phyloP scores from a whole-genome alignment of 83 land plant species.

The Picea abies region DNA sequence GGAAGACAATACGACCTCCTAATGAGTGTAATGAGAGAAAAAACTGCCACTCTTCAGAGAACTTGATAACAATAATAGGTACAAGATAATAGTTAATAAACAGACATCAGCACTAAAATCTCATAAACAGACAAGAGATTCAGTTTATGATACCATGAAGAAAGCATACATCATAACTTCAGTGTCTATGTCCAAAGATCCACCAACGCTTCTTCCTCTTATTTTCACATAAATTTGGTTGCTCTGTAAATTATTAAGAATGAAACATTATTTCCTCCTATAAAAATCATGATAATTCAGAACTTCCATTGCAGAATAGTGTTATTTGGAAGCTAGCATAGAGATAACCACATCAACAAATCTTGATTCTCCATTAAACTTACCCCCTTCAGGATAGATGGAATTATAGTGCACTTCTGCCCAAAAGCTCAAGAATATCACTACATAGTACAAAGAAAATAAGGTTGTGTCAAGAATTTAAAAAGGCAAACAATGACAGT shows the following conservation, averaged over 20 bases:
- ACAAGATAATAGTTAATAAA: no score
- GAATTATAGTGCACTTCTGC: slow-evolving; percentile 97
- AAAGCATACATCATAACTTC: not conserved
- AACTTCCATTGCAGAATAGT: not conserved
- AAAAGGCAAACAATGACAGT: not conserved
- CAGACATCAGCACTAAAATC: no score
- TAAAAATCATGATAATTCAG: not conserved
- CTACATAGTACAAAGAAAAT: slow-evolving; percentile 38
- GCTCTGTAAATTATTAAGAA: slow-evolving; percentile 27
- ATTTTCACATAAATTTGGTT: slow-evolving; percentile 24
- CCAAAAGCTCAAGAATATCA: slow-evolving; percentile 91
- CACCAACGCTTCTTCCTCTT: slow-evolving; percentile 55
- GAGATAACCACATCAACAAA: not conserved
- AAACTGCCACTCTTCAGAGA: no score
- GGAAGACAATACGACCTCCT: no score
- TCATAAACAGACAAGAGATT: no score
- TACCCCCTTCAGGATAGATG: slow-evolving; percentile 82
- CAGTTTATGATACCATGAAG: no score
- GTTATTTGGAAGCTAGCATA: not conserved
- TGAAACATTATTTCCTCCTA: not conserved
- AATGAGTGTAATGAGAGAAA: no score
- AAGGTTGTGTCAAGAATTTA: not conserved
- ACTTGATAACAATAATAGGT: no score
- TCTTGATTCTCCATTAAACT: not conserved
- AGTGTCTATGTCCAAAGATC: slow-evolving; percentile 29